Evolutionary conservation across 768 basidiomycete species (phyloP).

Genomic region (Strobilomyces echinocephalus): DNA sequence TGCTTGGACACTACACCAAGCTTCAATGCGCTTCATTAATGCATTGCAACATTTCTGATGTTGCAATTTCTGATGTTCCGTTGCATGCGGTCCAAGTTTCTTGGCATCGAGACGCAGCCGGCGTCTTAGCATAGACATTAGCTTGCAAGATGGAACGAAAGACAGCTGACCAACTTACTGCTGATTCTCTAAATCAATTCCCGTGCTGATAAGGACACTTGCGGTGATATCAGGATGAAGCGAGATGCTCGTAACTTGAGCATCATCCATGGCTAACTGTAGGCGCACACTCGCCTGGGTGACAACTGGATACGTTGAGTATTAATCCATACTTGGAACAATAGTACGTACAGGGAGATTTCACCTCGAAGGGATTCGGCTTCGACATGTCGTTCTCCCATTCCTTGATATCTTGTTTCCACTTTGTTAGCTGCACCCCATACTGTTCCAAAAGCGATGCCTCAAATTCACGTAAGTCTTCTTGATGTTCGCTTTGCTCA

Average conservation of each 20-base stretch:
- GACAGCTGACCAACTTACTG: background rate
- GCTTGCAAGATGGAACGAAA: background rate
- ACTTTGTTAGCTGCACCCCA: background rate
- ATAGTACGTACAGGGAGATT: background rate
- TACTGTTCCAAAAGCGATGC: background rate
- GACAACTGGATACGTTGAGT: background rate
- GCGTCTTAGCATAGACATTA: background rate
- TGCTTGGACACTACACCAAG: background rate
- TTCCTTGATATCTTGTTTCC: background rate
- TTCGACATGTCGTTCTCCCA: slow-evolving; percentile 7
- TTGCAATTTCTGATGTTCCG: slow-evolving; percentile 19
- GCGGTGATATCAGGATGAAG: background rate
- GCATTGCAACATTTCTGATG: background rate
- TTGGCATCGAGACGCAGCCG: background rate
- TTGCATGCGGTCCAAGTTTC: slow-evolving; percentile 14
- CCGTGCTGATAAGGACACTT: background rate
- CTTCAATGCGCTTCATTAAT: background rate
- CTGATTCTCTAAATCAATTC: background rate
- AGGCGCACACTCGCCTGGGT: background rate
- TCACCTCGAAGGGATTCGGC: slow-evolving; percentile 10
- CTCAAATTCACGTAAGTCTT: slow-evolving; percentile 3
- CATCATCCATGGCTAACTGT: background rate
- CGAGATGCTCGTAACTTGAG: no score
- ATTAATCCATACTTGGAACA: background rate
- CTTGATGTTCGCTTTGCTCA: slow-evolving; percentile 2